Percentiles rank a stretch among this genome's conserved stretches.
Evolutionary conservation across 2,329 filamentous ascomycete genomes (phyloP).

Genomic region (Pseudogymnoascus sp.): DNA sequence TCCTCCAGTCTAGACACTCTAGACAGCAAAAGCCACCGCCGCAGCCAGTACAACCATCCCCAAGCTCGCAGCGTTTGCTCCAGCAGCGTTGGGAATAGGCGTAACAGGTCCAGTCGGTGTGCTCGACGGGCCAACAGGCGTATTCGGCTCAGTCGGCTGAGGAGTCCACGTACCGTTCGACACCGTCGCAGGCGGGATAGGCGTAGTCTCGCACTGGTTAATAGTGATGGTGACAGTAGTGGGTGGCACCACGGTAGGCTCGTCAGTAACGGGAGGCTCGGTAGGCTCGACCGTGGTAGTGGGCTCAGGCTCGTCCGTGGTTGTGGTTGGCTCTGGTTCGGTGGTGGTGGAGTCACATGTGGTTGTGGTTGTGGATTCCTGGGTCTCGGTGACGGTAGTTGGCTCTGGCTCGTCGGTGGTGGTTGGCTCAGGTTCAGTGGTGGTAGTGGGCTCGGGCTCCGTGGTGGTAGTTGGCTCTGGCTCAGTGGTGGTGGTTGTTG

Average conservation of each 20-base stretch:
- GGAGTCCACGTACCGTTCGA: background rate
- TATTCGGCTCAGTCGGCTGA: background rate
- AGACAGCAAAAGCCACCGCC: background rate
- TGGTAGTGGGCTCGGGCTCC: conserved; percentile 25
- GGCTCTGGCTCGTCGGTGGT: conserved; percentile 13
- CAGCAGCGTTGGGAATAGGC: background rate
- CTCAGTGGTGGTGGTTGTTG: conserved; percentile 2
- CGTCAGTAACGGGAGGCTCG: conserved; percentile 12
- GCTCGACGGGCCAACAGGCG: background rate
- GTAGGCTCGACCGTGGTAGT: conserved; percentile 14
- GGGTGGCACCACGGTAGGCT: conserved; percentile 11
- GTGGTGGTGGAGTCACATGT: conserved; percentile 17
- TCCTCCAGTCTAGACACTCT: background rate
- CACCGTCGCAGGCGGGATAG: conserved; percentile 12
- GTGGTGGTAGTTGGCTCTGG: conserved; percentile 23
- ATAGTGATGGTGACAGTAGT: conserved; percentile 16
- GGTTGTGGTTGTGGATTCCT: conserved; percentile 13
- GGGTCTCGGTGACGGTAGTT: background rate
- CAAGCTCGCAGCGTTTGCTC: background rate
- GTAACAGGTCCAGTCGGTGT: background rate
- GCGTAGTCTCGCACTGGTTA: conserved; percentile 12
- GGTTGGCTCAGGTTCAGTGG: conserved; percentile 11
- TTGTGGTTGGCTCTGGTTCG: background rate
- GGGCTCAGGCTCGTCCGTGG: background rate
- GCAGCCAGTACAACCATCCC: background rate